phyloP scores from a whole-genome alignment of 192 early-diverging fungal species.

The Nowakowskiella sp. region DNA sequence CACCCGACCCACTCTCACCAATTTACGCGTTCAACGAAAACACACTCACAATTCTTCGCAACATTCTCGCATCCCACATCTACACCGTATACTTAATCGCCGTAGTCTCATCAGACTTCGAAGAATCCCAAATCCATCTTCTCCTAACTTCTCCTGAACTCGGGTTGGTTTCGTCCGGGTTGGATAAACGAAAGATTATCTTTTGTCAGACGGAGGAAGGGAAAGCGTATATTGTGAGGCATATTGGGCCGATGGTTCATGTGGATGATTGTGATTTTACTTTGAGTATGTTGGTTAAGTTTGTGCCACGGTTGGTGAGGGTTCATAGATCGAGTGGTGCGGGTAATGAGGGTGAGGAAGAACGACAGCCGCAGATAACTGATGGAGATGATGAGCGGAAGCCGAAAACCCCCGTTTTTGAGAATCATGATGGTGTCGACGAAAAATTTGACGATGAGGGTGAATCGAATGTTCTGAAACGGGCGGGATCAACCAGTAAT shows the following conservation, averaged over 20 bases:
- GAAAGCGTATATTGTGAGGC: conserved; percentile 60
- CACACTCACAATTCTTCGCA: conserved; percentile 41
- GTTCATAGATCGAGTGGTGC: too few relatives aligned
- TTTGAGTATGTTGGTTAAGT: too few relatives aligned
- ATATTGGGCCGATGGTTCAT: conserved; percentile 57
- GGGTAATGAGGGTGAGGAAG: too few relatives aligned
- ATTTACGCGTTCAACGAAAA: conserved; percentile 65
- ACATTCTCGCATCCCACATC: conserved; percentile 21
- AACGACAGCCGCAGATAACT: too few relatives aligned
- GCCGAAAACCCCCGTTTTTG: too few relatives aligned
- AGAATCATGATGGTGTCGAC: too few relatives aligned
- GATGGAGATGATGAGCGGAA: too few relatives aligned
- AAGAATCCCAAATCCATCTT: conserved; percentile 44
- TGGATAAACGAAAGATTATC: conserved; percentile 59
- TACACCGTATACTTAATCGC: conserved; percentile 53
- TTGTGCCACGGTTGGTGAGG: too few relatives aligned
- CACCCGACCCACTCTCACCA: conserved; percentile 52
- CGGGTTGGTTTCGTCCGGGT: conserved; percentile 11
- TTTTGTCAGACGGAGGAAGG: conserved; percentile 63
- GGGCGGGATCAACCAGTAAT: too few relatives aligned
- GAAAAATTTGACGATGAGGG: too few relatives aligned
- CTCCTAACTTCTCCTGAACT: conserved; percentile 13
- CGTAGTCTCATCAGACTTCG: conserved; percentile 41
- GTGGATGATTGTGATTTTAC: conserved; percentile 47
- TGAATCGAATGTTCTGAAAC: too few relatives aligned